These are phyloP conservation scores for Arthrobotrys pseudoclavata DNA, from an alignment of 2,329 filamentous ascomycete genomes.

Conservation along the genomic window DNA sequence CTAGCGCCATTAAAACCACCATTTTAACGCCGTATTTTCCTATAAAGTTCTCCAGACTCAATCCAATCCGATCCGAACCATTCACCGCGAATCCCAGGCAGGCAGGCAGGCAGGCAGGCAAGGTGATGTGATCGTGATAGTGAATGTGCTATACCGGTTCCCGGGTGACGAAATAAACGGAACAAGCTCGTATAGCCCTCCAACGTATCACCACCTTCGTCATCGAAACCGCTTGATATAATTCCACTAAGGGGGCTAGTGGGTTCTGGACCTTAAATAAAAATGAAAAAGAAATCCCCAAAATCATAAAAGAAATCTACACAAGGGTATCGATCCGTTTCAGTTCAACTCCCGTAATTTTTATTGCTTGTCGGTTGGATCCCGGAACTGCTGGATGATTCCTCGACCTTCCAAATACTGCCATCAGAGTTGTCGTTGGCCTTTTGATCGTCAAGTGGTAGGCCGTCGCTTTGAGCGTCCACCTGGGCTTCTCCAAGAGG, in stretches of 20 bases:
- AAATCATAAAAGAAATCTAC: background rate
- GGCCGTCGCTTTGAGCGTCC: background rate
- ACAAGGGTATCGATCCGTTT: background rate
- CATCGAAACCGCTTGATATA: background rate
- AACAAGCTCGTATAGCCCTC: background rate
- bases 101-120: too few species aligned
- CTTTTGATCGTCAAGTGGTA: constrained; percentile 21
- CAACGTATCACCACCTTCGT: background rate
- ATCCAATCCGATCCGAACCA: background rate
- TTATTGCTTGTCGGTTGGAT: constrained; percentile 5
- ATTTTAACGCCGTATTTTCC: background rate
- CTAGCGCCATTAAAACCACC: background rate
- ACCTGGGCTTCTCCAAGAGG: constrained; percentile 19
- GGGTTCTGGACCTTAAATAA: background rate
- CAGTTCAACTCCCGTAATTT: background rate
- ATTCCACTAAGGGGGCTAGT: background rate
- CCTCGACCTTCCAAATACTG: constrained; percentile 40
- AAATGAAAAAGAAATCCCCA: background rate
- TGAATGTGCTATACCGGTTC: background rate
- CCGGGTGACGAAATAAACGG: background rate
- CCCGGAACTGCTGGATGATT: constrained; percentile 12
- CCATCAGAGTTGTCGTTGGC: constrained; percentile 23
- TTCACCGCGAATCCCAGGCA: background rate
- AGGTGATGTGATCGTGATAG: background rate
- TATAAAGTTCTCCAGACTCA: background rate